Evolutionary conservation across 495 filamentous ascomycete species (phyloP), one percentile per base, ranked within the genome.

Genomic region (Neurospora sp.): DNA sequence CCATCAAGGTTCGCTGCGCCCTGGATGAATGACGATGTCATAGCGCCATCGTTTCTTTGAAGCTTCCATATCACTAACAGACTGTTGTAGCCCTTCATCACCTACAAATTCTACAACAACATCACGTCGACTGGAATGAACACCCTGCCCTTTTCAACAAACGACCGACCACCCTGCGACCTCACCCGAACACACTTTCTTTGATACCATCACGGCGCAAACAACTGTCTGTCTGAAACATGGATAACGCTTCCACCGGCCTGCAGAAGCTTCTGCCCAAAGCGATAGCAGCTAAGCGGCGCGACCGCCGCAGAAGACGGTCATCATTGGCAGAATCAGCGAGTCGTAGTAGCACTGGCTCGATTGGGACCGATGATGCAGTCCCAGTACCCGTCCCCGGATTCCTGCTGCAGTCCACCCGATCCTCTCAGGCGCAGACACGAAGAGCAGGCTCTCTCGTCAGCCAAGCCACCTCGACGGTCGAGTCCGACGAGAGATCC

Each of bases 241-340:
- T 81, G 82, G 77, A 83, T 53, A 72, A 72, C 69, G 72, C 73
- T 39, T 76, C 81, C 59, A 82, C 78, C 75, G 79, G 82, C 8
- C 79, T 87, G 59, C 82, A 78, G 41, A 87, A 87, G 79, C 82
- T 87, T 39, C 73, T 87, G 42, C 82, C 83, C 39, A 85, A 83
- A 75, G 77, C 79, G 59, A 77, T 88, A 39, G 76, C 78, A 38
- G 77, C 77, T 39, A 85, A 83, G 70, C 80, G 82, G 35, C 82
- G 53, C 27, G 27, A 65, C 53, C 53, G 82, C 61, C 83, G 82
- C 74, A 86, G 79, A 76, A 84, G 74, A 70, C 53, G 74, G 4
- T 65, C 75, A 37, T 79, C 78, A 12, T 53, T 76, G 35, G 72
- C 75, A 20, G 76, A 76, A 20, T 72, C 72, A 7, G 41, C 39